These are phyloP conservation scores for Aureobasidium namibiae DNA, from an alignment of 2,329 filamentous ascomycete genomes.

Conservation along the genomic window DNA sequence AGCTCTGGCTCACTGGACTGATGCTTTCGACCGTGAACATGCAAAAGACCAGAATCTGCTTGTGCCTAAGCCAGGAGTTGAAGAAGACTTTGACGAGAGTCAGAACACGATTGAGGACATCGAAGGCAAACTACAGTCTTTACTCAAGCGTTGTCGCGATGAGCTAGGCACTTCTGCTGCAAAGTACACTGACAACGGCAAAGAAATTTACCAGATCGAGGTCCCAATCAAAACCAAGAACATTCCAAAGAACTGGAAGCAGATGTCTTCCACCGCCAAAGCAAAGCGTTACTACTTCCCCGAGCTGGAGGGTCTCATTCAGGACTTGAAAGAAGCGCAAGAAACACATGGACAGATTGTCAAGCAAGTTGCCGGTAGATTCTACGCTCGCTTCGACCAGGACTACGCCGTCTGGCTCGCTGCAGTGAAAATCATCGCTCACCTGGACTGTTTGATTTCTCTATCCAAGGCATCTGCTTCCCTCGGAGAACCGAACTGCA, in stretches of 20 bases:
- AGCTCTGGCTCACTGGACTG: constrained; percentile 76
- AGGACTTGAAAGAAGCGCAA: constrained; percentile 84
- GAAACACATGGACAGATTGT: constrained; percentile 88
- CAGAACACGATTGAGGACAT: constrained; percentile 68
- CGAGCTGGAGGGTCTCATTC: constrained; percentile 72
- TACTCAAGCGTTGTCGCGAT: constrained; percentile 63
- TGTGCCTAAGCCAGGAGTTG: constrained; percentile 77
- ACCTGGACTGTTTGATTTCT: constrained; percentile 91
- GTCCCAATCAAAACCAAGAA: constrained; percentile 71
- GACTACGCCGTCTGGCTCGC: constrained; percentile 79
- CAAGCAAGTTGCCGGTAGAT: constrained; percentile 73
- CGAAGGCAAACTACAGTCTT: constrained; percentile 59
- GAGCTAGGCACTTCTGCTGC: constrained; percentile 63
- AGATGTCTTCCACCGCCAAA: constrained; percentile 88
- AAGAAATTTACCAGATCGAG: constrained; percentile 95
- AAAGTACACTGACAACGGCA: constrained; percentile 65
- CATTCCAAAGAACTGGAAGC: constrained; percentile 79
- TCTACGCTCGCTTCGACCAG: constrained; percentile 81
- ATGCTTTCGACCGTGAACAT: constrained; percentile 76
- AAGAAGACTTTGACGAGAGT: constrained; percentile 85
- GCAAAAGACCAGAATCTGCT: constrained; percentile 74
- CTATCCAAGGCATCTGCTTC: constrained; percentile 80
- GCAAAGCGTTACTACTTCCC: constrained; percentile 93
- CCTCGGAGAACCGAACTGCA: constrained; percentile 78
- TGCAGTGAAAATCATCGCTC: constrained; percentile 81